phyloP scores from a whole-genome alignment of 2,329 filamentous ascomycete genomes.

The Penicillium palitans region DNA sequence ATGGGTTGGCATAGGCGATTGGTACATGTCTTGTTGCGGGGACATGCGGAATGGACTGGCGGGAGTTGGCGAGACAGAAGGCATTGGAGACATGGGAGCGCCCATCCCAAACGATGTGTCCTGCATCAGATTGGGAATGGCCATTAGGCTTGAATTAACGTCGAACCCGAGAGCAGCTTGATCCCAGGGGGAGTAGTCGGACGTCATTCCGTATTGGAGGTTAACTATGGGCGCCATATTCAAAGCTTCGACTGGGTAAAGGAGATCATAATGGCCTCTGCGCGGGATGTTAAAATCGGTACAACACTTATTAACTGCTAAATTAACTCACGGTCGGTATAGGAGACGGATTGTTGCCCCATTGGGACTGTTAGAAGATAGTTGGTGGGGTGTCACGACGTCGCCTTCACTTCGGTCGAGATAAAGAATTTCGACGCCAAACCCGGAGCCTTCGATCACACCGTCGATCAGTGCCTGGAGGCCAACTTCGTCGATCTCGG shows the following conservation, averaged over 20 bases:
- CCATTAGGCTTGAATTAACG: constrained; percentile 43
- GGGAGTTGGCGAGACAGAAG: constrained; percentile 32
- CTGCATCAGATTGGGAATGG: constrained; percentile 43
- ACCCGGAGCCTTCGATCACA: constrained; percentile 73
- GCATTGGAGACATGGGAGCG: constrained; percentile 28
- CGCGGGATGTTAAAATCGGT: constrained; percentile 21
- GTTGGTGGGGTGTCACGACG: constrained; percentile 60
- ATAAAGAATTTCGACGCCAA: constrained; percentile 85
- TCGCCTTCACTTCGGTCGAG: constrained; percentile 80
- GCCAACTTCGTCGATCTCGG: constrained; percentile 90
- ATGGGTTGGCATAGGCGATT: constrained; percentile 31
- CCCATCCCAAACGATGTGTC: constrained; percentile 35
- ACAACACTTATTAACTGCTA: not conserved
- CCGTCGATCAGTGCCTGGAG: constrained; percentile 74
- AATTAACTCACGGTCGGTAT: constrained; percentile 61
- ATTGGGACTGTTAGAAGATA: constrained; percentile 40
- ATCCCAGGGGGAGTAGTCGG: constrained; percentile 41
- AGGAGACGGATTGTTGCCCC: constrained; percentile 67
- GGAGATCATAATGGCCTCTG: constrained; percentile 87
- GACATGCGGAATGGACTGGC: constrained; percentile 35
- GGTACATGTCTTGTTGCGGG: constrained; percentile 38
- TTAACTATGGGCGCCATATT: constrained; percentile 44
- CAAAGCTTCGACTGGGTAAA: constrained; percentile 67
- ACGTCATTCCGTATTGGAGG: constrained; percentile 43
- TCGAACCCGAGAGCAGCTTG: constrained; percentile 42